Conservation (phyloP, 176 grass and related monocot genomes). For the Avena eriantha region DNA sequence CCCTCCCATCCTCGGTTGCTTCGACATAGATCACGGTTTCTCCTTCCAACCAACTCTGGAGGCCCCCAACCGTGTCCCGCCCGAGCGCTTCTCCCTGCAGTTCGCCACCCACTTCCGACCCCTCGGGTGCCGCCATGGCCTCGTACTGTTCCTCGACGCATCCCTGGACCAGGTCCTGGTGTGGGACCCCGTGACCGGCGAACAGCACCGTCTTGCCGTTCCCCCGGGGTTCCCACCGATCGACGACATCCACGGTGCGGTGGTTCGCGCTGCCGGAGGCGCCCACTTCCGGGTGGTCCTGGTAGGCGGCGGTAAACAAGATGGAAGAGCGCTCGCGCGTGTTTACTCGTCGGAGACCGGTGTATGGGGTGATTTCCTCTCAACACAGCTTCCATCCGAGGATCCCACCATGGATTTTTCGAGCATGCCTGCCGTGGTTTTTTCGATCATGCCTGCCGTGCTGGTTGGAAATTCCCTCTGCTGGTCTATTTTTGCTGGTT, state of each 20-base stretch:
- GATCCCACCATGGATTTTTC: too few species aligned
- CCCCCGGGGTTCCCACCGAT: not conserved
- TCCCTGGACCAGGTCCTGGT: not conserved
- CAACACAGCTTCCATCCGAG: not conserved
- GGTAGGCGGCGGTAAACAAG: not conserved
- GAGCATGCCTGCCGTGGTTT: not conserved
- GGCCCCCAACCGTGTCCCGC: too few species aligned
- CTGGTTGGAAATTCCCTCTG: not conserved
- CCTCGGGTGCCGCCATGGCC: not conserved
- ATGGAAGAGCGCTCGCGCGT: not conserved
- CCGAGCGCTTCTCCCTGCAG: too few species aligned
- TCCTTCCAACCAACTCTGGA: too few species aligned
- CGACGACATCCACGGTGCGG: not conserved
- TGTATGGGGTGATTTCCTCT: not conserved
- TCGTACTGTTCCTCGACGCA: not conserved
- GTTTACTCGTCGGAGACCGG: constrained; percentile 10
- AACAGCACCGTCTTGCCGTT: not conserved
- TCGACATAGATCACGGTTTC: too few species aligned
- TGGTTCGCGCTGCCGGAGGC: not conserved
- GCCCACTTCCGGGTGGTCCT: not conserved
- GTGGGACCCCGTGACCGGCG: not conserved
- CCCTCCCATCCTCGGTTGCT: too few species aligned
- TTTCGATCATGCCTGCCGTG: not conserved
- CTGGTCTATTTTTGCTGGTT: not conserved
- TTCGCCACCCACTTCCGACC: too few species aligned